Evolutionary conservation across 805 yeast genomes (phyloP).

Genomic region (Starmerella potacharoeniae): DNA sequence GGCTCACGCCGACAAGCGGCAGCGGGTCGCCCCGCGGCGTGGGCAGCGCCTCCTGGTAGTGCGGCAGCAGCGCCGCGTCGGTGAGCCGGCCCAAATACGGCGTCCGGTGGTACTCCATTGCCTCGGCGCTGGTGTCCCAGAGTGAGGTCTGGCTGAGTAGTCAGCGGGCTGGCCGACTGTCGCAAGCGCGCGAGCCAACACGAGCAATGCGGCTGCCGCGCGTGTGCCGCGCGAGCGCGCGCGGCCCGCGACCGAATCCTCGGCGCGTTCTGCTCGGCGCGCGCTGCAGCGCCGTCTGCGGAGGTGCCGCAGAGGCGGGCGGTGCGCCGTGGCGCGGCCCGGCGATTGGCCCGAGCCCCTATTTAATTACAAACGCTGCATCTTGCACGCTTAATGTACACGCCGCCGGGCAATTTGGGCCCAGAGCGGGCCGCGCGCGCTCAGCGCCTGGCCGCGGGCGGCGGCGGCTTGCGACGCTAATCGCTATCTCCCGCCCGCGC

Average conservation of each 20-base stretch:
- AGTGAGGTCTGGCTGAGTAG: not conserved
- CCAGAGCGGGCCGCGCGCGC: too few relatives aligned
- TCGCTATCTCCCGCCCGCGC: not conserved
- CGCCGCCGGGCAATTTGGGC: too few relatives aligned
- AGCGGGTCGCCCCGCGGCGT: not conserved
- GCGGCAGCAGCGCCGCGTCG: slow-evolving; percentile 17
- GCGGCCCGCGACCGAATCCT: too few relatives aligned
- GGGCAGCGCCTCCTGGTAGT: slow-evolving; percentile 7
- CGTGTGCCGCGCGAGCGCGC: not conserved
- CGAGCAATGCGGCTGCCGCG: not conserved
- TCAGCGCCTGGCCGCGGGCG: too few relatives aligned
- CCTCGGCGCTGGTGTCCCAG: not conserved
- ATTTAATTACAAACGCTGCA: too few relatives aligned
- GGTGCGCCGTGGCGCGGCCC: too few relatives aligned
- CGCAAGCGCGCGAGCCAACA: not conserved
- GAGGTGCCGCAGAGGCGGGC: too few relatives aligned
- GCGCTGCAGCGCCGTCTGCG: too few relatives aligned
- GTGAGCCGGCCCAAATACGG: slow-evolving; percentile 23
- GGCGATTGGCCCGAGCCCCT: too few relatives aligned
- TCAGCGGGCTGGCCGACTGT: not conserved
- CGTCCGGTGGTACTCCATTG: slow-evolving; percentile 21
- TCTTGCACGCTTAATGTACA: too few relatives aligned
- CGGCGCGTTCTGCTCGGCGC: too few relatives aligned
- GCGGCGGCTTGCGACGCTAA: not conserved
- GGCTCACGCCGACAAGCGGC: slow-evolving; percentile 16